Evolutionary conservation across 2,329 filamentous ascomycete genomes (phyloP).

Genomic region (Arthrobotrys megalospora): DNA sequence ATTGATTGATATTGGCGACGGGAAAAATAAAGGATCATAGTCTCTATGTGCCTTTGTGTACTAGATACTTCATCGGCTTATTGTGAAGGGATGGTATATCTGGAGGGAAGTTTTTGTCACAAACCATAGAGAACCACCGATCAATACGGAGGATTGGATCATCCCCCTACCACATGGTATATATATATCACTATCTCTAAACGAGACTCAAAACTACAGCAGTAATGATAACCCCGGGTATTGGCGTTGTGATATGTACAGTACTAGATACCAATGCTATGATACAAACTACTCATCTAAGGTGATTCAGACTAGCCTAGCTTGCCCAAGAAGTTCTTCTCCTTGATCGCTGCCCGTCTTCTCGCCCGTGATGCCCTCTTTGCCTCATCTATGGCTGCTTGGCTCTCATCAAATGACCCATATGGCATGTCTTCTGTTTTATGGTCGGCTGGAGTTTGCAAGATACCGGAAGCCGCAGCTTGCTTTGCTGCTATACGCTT

Average conservation of each 20-base stretch:
- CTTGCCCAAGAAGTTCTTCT: conserved; percentile 79
- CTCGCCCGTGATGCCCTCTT: conserved; percentile 81
- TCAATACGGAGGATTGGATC: neutral
- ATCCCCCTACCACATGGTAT: neutral
- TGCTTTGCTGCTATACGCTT: conserved; percentile 55
- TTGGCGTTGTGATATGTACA: conserved; percentile 56
- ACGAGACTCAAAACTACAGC: neutral
- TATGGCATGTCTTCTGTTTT: conserved; percentile 59
- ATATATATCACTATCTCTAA: conserved; percentile 20
- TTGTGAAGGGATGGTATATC: neutral
- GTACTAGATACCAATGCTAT: conserved; percentile 45
- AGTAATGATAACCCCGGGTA: conserved; percentile 27
- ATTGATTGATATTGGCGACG: neutral
- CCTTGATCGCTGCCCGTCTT: conserved; percentile 83
- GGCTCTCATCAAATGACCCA: conserved; percentile 68
- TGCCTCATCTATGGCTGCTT: conserved; percentile 74
- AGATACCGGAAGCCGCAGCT: conserved; percentile 38
- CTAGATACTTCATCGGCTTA: neutral
- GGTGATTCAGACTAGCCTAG: conserved; percentile 27
- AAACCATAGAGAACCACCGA: neutral
- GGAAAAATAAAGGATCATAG: neutral
- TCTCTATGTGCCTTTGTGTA: neutral
- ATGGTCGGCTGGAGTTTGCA: conserved; percentile 48
- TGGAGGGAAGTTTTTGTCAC: neutral
- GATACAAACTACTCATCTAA: conserved; percentile 70